Evolutionary conservation across 768 basidiomycete species (phyloP).

Genomic region (Arthromyces matolae): DNA sequence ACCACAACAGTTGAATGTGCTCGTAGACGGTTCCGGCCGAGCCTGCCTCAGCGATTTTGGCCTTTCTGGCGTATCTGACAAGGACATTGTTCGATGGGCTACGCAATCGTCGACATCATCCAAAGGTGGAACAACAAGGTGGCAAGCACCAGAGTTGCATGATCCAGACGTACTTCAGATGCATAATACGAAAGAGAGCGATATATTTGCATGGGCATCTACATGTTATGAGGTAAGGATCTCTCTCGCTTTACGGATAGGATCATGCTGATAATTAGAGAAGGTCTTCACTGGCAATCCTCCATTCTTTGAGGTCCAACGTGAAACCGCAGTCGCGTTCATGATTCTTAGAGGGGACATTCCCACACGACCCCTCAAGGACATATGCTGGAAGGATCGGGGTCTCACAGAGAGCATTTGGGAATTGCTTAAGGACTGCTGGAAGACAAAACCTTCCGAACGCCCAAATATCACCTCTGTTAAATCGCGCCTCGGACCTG

Average conservation of each 20-base stretch:
- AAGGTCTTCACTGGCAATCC: conserved; percentile 23
- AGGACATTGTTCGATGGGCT: conserved; percentile 15
- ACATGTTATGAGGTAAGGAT: conserved; percentile 27
- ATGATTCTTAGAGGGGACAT: conserved; percentile 15
- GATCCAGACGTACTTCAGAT: background rate
- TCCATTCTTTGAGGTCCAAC: conserved; percentile 18
- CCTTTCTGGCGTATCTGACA: conserved; percentile 20
- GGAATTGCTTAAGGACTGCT: conserved; percentile 23
- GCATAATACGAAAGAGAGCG: conserved; percentile 19
- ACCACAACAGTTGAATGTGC: conserved; percentile 21
- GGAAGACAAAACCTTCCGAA: conserved; percentile 16
- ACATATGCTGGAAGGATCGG: conserved; percentile 8
- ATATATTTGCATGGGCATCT: conserved; percentile 27
- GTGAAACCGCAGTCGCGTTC: conserved; percentile 14
- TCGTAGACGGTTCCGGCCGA: conserved; percentile 20
- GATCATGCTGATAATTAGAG: background rate
- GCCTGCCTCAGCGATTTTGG: conserved; percentile 28
- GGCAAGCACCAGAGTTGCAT: conserved; percentile 28
- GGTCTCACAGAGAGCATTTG: conserved; percentile 20
- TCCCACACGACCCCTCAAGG: conserved; percentile 16
- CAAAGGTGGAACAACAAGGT: conserved; percentile 21
- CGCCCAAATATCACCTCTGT: conserved; percentile 14
- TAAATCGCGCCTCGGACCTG: background rate
- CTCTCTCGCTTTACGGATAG: background rate
- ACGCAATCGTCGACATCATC: conserved; percentile 13